Conservation (phyloP, 139 green algal genomes). For the Chlorella sp. region DNA sequence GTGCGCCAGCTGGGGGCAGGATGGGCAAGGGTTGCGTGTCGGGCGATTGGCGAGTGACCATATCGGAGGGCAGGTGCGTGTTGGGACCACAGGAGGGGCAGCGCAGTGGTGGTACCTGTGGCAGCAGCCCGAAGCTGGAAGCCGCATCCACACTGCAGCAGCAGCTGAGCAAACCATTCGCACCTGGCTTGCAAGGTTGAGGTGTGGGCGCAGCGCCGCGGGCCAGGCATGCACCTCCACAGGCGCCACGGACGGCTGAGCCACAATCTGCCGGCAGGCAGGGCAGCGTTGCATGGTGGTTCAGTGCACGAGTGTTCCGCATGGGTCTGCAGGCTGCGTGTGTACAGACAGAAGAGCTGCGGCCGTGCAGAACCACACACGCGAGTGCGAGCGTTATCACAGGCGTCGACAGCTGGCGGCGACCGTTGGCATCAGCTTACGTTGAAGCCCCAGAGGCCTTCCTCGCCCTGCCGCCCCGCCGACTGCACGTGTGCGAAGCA, state of each 20-base stretch:
- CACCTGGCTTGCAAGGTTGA: neutral
- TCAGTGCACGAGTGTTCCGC: too few relatives aligned
- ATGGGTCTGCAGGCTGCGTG: too few relatives aligned
- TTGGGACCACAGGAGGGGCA: too few relatives aligned
- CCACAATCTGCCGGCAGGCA: neutral
- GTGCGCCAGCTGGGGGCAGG: neutral
- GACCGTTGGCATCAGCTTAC: neutral
- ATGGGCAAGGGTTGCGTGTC: too few relatives aligned
- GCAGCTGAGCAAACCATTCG: neutral
- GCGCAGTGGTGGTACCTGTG: too few relatives aligned
- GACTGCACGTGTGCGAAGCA: conserved; percentile 26
- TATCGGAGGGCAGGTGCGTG: too few relatives aligned
- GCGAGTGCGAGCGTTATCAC: too few relatives aligned
- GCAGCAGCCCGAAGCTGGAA: too few relatives aligned
- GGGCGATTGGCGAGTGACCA: too few relatives aligned
- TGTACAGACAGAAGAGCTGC: too few relatives aligned
- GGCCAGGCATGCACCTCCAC: conserved; percentile 11
- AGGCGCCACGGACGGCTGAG: conserved; percentile 3
- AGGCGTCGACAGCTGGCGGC: neutral
- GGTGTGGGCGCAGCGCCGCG: neutral
- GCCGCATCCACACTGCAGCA: neutral
- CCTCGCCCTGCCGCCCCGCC: conserved; percentile 6
- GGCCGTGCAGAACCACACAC: too few relatives aligned
- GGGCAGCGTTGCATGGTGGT: too few relatives aligned
- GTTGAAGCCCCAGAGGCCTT: conserved; percentile 12